phyloP scores from a whole-genome alignment of 2,329 filamentous ascomycete genomes.

The Cryphonectria japonica region DNA sequence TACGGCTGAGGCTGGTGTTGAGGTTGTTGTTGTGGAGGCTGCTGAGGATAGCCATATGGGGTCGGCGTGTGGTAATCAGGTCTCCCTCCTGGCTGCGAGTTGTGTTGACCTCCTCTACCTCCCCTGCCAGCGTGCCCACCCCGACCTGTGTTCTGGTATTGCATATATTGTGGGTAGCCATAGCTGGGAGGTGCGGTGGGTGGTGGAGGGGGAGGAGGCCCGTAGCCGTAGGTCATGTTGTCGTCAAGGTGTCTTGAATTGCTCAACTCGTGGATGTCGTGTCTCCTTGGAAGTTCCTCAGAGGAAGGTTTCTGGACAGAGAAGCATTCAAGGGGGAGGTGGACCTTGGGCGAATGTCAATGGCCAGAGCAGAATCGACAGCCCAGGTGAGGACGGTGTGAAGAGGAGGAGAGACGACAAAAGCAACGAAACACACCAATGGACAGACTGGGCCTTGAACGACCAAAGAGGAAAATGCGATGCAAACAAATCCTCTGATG shows the following conservation, averaged over 20 bases:
- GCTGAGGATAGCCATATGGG: conserved; percentile 51
- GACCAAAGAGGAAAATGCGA: neutral
- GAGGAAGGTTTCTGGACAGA: neutral
- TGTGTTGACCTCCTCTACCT: conserved; percentile 43
- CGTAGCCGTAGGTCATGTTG: conserved; percentile 58
- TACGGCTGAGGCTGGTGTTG: conserved; percentile 39
- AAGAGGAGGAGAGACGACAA: neutral
- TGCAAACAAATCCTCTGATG: neutral
- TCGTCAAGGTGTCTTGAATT: neutral
- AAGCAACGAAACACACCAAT: neutral
- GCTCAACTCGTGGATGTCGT: neutral
- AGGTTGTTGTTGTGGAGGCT: conserved; percentile 37
- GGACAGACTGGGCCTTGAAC: neutral
- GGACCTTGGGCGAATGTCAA: neutral
- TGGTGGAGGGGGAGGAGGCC: conserved; percentile 55
- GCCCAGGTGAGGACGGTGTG: neutral
- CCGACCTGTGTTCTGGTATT: conserved; percentile 44
- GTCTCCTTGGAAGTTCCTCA: neutral
- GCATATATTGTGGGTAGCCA: conserved; percentile 45
- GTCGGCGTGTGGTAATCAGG: conserved; percentile 46
- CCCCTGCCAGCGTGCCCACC: conserved; percentile 43
- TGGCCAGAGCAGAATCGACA: neutral
- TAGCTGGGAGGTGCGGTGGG: conserved; percentile 36
- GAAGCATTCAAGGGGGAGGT: neutral
- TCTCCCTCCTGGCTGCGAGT: conserved; percentile 43